Evolutionary conservation across 1,284 basidiomycete species (phyloP).

Genomic region (Gastroboletus turbinatus): DNA sequence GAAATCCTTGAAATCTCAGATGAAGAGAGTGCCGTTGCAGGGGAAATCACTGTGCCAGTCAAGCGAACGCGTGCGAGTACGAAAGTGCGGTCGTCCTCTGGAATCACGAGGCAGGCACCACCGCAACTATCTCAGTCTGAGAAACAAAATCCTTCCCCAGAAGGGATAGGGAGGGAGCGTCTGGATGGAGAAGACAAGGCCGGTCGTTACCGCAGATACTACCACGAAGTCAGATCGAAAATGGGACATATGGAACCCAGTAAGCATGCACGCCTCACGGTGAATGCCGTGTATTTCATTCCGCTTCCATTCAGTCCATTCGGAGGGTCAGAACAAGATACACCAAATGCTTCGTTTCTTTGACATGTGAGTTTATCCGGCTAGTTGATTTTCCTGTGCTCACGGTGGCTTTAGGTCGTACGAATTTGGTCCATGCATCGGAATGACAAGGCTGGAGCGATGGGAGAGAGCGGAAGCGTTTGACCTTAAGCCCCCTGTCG

Average conservation of each 20-base stretch:
- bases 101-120: not conserved
- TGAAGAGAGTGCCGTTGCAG: constrained; percentile 11
- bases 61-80: constrained; percentile 24
- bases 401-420: constrained; percentile 50
- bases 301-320: constrained; percentile 50
- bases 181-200: constrained; percentile 37
- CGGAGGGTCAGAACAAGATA: constrained; percentile 57
- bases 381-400: not conserved
- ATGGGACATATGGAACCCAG: constrained; percentile 60
- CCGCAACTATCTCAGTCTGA: constrained; percentile 3
- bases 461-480: constrained; percentile 86
- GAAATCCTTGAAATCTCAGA: constrained; percentile 16
- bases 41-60: constrained; percentile 8
- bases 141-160: not conserved
- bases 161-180: constrained; percentile 9
- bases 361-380: constrained; percentile 55
- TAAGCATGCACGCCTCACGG: constrained; percentile 40
- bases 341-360: constrained; percentile 78
- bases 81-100: constrained; percentile 6
- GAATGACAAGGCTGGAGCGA: constrained; percentile 79
- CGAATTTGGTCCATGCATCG: constrained; percentile 85
- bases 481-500: constrained; percentile 80
- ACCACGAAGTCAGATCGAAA: constrained; percentile 44
- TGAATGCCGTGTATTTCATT: not conserved
- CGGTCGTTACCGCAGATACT: constrained; percentile 47